Percentiles rank a stretch among this genome's conserved stretches.
phyloP scores from a whole-genome alignment of 495 filamentous ascomycete species.

The Penicillium longicatenatum region DNA sequence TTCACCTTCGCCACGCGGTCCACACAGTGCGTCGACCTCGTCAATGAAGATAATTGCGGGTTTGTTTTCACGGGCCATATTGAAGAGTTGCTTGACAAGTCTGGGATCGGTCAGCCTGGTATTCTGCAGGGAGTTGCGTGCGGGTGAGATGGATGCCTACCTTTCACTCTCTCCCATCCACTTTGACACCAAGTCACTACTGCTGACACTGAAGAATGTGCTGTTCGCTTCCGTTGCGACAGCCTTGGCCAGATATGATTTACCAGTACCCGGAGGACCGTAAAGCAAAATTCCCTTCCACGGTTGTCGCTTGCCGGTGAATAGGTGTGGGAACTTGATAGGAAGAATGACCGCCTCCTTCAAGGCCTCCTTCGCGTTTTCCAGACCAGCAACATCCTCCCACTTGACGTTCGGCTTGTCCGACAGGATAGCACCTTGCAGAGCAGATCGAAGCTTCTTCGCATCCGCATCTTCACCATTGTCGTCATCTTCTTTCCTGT shows the following conservation, averaged over 20 bases:
- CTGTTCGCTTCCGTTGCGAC: conserved; percentile 98
- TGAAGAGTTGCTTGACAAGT: conserved; percentile 95
- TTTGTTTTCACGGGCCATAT: conserved; percentile 97
- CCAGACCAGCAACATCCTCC: conserved; percentile 98
- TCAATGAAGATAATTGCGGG: conserved; percentile 99
- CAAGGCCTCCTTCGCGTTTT: conserved; percentile 91
- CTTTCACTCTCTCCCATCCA: conserved; percentile 99
- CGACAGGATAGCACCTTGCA: conserved; percentile 88
- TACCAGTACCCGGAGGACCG: conserved; percentile 94
- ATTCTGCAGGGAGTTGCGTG: background rate
- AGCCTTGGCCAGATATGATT: conserved; percentile 94
- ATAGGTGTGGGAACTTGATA: conserved; percentile 97
- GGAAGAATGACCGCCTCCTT: conserved; percentile 97
- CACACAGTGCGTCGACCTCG: conserved; percentile 96
- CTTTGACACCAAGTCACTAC: conserved; percentile 94
- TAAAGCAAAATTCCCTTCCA: conserved; percentile 99
- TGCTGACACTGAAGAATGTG: conserved; percentile 99
- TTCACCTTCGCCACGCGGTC: conserved; percentile 94
- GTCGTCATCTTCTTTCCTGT: conserved; percentile 61
- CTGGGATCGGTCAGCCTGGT: conserved; percentile 46
- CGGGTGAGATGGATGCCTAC: conserved; percentile 43
- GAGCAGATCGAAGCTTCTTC: conserved; percentile 89
- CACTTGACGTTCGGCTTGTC: conserved; percentile 95
- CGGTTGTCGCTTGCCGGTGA: conserved; percentile 93
- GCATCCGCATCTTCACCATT: conserved; percentile 81